Conservation (phyloP, 2,329 filamentous ascomycete species). For the Fusarium metavorans region DNA sequence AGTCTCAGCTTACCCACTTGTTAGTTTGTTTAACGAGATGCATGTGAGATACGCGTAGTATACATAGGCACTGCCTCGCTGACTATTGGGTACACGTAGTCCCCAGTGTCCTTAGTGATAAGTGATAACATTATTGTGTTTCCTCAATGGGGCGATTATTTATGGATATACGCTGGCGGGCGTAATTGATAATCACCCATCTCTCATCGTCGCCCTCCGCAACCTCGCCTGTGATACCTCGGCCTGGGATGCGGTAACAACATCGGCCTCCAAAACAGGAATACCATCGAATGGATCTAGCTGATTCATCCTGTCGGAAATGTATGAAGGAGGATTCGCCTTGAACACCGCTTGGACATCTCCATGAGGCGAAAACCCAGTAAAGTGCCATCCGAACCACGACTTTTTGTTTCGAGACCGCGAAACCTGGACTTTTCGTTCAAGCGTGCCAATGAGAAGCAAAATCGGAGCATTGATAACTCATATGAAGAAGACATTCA, state of each 20-base stretch:
- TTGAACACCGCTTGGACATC: conserved; percentile 71
- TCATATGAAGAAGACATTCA: conserved; percentile 74
- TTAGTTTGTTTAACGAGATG: background rate
- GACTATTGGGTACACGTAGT: background rate
- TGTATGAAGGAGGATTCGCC: conserved; percentile 61
- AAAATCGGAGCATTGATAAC: conserved; percentile 72
- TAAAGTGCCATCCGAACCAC: conserved; percentile 55
- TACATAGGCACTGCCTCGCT: background rate
- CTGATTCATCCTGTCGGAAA: conserved; percentile 47
- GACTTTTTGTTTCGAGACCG: conserved; percentile 14
- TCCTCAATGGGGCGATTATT: background rate
- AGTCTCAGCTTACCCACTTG: background rate
- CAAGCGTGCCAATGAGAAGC: conserved; percentile 68
- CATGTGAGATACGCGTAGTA: background rate
- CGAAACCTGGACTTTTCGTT: conserved; percentile 62
- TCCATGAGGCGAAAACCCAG: conserved; percentile 62
- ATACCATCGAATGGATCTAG: conserved; percentile 48
- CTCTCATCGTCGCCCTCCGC: background rate
- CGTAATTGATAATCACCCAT: background rate
- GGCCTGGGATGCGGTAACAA: conserved; percentile 41
- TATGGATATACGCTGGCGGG: too few relatives aligned
- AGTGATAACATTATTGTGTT: background rate
- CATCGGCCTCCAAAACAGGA: conserved; percentile 45
- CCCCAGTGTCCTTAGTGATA: background rate
- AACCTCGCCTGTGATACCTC: conserved; percentile 25